Conservation (phyloP, 202 grass and related monocot species). For the Sporobolus alterniflorus region DNA sequence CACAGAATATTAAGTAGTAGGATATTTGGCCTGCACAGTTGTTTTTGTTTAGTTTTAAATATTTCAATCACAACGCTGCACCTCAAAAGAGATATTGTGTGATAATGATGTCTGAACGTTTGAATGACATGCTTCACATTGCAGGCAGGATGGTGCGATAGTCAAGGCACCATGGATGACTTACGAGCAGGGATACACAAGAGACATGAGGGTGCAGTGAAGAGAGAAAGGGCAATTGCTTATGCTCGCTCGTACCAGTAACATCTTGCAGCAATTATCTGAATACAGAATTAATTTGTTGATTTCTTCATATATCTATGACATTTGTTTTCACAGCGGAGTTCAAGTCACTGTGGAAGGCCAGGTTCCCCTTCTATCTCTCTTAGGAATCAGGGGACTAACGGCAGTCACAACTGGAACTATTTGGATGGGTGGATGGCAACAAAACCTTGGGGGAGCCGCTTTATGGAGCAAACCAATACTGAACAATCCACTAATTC, state of each 20-base stretch:
- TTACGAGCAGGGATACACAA: slow-evolving; percentile 74
- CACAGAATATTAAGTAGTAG: not conserved
- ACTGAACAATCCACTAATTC: slow-evolving; percentile 50
- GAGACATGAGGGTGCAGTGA: slow-evolving; percentile 77
- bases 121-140: slow-evolving; percentile 34
- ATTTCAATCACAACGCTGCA: not conserved
- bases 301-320: not conserved
- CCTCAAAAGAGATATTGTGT: not conserved
- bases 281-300: not conserved
- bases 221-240: slow-evolving; percentile 75
- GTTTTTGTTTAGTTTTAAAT: not conserved
- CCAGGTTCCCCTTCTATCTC: slow-evolving; percentile 56
- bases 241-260: slow-evolving; percentile 79
- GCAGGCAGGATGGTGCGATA: slow-evolving; percentile 85
- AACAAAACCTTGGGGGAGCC: slow-evolving; percentile 84
- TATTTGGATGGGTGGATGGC: slow-evolving; percentile 82
- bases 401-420: slow-evolving; percentile 44
- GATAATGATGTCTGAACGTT: not conserved
- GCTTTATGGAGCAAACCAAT: slow-evolving; percentile 65
- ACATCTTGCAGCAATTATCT: slow-evolving; percentile 22
- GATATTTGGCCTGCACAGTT: slow-evolving; percentile 2
- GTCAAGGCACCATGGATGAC: slow-evolving; percentile 69
- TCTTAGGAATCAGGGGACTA: slow-evolving; percentile 45
- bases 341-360: slow-evolving; percentile 50
- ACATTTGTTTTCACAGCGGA: slow-evolving; percentile 43